Evolutionary conservation across 2,329 filamentous ascomycete species (phyloP).

Genomic region (Tolypocladium inflatum): DNA sequence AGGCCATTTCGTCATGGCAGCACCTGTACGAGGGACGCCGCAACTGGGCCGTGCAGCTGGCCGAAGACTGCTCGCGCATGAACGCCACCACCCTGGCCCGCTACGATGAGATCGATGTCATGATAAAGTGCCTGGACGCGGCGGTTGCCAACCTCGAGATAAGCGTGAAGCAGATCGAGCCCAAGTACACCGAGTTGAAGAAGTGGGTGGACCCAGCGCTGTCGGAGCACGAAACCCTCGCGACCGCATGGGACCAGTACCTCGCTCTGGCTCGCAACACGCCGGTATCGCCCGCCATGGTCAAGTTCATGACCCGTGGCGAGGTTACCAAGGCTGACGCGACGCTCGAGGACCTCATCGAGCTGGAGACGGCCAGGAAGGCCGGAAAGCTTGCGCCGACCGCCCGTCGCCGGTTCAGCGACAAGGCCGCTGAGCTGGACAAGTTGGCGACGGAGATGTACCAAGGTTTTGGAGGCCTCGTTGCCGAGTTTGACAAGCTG

Average conservation of each 20-base stretch:
- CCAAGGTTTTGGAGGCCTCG: conserved; percentile 49
- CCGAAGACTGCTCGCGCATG: conserved; percentile 60
- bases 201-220: conserved; percentile 61
- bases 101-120: conserved; percentile 64
- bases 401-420: conserved; percentile 49
- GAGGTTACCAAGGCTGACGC: conserved; percentile 36
- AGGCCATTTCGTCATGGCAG: conserved; percentile 80
- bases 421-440: conserved; percentile 51
- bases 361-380: conserved; percentile 61
- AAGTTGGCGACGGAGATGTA: conserved; percentile 51
- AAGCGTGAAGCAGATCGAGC: conserved; percentile 62
- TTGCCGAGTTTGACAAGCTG: conserved; percentile 53
- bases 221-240: conserved; percentile 55
- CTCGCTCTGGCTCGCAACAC: conserved; percentile 55
- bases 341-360: conserved; percentile 67
- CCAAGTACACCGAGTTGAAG: conserved; percentile 61
- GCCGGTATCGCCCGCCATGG: conserved; percentile 56
- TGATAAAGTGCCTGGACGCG: conserved; percentile 71
- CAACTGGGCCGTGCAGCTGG: conserved; percentile 65
- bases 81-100: conserved; percentile 52
- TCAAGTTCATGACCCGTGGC: conserved; percentile 49
- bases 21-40: conserved; percentile 72
- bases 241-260: conserved; percentile 59
- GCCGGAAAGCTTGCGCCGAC: conserved; percentile 57
- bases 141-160: conserved; percentile 78